Percentiles rank a stretch among this genome's conserved stretches.
phyloP scores from a whole-genome alignment of 176 grass and related monocot genomes.

The Musa troglodytarum region DNA sequence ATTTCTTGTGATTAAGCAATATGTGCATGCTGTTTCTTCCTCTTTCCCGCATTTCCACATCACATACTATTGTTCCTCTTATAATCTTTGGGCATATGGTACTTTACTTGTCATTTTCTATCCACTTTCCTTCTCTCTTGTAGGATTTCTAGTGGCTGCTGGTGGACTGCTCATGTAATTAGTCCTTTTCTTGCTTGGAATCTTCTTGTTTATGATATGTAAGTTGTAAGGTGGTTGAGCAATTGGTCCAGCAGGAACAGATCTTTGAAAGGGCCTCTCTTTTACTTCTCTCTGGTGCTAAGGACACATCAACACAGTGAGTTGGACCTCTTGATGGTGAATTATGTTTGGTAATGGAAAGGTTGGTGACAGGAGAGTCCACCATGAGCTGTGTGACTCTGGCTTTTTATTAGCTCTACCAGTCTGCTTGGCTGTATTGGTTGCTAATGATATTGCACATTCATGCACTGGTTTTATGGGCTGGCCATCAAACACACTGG shows the following conservation, averaged over 20 bases:
- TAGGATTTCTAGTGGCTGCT: neutral
- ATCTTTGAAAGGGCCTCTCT: neutral
- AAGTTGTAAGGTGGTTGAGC: neutral
- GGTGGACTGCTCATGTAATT: slow-evolving; percentile 2
- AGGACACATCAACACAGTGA: neutral
- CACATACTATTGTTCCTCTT: neutral
- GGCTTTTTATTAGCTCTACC: neutral
- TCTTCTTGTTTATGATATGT: neutral
- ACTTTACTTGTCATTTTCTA: neutral
- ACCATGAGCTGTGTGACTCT: neutral
- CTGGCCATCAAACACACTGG: neutral
- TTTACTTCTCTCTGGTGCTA: too few species aligned
- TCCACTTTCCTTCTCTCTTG: neutral
- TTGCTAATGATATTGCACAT: neutral
- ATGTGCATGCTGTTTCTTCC: slow-evolving; percentile 1
- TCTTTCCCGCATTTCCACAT: neutral
- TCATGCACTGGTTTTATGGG: neutral
- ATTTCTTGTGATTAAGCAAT: neutral
- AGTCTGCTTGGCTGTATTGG: neutral
- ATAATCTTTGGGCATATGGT: neutral
- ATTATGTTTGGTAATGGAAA: neutral
- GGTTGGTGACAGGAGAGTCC: neutral
- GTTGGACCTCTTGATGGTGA: neutral
- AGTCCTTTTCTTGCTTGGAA: neutral
- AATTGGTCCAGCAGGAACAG: neutral